Percentiles rank a stretch among this genome's conserved stretches.
Conservation (phyloP, 2,329 filamentous ascomycete species). For the Aspergillus persii region DNA sequence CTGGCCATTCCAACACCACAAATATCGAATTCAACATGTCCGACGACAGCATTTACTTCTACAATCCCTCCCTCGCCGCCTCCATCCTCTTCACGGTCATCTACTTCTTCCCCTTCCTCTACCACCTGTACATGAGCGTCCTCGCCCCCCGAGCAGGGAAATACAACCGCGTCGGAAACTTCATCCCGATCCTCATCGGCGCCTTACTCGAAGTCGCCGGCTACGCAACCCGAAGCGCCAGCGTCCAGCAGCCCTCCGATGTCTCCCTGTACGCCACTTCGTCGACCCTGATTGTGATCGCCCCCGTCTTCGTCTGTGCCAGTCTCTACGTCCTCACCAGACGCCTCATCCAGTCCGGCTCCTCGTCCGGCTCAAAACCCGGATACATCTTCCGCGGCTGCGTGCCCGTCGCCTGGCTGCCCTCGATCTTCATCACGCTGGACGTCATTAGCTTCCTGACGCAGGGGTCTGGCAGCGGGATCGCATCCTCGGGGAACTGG, state of each 20-base stretch:
- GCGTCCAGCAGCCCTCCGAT: slow-evolving; percentile 32
- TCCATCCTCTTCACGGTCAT: slow-evolving; percentile 44
- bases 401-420: slow-evolving; percentile 38
- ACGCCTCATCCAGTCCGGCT: slow-evolving; percentile 38
- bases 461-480: slow-evolving; percentile 46
- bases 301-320: slow-evolving; percentile 51
- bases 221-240: slow-evolving; percentile 42
- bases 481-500: slow-evolving; percentile 47
- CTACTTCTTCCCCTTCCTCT: slow-evolving; percentile 40
- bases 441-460: slow-evolving; percentile 49
- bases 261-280: slow-evolving; percentile 42
- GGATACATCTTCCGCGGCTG: slow-evolving; percentile 36
- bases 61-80: slow-evolving; percentile 44
- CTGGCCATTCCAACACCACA: too few relatives aligned
- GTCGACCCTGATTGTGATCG: slow-evolving; percentile 47
- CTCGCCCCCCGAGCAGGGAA: slow-evolving; percentile 41
- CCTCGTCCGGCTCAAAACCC: slow-evolving; percentile 18
- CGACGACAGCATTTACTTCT: slow-evolving; percentile 41
- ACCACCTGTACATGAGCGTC: slow-evolving; percentile 43
- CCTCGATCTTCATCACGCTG: slow-evolving; percentile 47
- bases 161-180: slow-evolving; percentile 33
- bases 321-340: slow-evolving; percentile 54
- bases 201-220: slow-evolving; percentile 44
- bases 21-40: neutral
- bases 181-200: slow-evolving; percentile 45